Conservation (phyloP, 1,284 basidiomycete species). For the Cutaneotrichosporon sp. region DNA sequence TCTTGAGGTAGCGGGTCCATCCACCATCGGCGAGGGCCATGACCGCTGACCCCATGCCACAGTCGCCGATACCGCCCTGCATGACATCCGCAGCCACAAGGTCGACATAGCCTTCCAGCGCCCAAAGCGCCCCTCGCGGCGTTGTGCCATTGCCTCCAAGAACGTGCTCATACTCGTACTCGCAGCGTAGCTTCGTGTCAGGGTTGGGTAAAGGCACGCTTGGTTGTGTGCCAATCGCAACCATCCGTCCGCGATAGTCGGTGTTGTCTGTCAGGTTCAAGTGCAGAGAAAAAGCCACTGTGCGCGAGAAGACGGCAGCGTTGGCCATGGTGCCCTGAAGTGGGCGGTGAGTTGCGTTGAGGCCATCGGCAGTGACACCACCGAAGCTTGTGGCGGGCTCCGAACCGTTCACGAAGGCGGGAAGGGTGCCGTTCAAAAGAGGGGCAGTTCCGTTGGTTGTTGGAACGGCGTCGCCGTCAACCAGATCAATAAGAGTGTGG, state of each 20-base stretch:
- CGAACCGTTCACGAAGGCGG: background rate
- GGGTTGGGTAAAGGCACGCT: constrained; percentile 1
- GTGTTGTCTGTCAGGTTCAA: background rate
- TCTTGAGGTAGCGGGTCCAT: constrained; percentile 15
- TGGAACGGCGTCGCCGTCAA: constrained; percentile 6
- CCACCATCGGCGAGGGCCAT: constrained; percentile 12
- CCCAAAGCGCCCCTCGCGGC: constrained; percentile 18
- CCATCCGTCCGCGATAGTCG: background rate
- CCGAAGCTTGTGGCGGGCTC: constrained; percentile 5
- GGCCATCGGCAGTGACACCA: background rate
- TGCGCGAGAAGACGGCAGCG: background rate
- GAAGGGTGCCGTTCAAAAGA: constrained; percentile 1
- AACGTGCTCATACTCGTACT: constrained; percentile 18
- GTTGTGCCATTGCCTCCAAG: constrained; percentile 16
- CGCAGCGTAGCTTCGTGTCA: constrained; percentile 1
- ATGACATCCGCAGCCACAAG: constrained; percentile 18
- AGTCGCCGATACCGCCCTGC: constrained; percentile 24
- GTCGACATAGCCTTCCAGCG: constrained; percentile 22
- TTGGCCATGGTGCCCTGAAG: background rate
- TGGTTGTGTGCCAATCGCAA: too few relatives aligned
- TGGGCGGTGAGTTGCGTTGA: constrained; percentile 1
- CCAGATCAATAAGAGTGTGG: constrained; percentile 1
- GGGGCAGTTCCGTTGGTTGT: constrained; percentile 5
- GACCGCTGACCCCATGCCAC: constrained; percentile 20
- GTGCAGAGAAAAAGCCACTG: background rate